A percentile compares a stretch with the other conserved stretches of the same genome.
phyloP scores from a whole-genome alignment of 2,329 filamentous ascomycete genomes.

The Aspergillus udagawae region DNA sequence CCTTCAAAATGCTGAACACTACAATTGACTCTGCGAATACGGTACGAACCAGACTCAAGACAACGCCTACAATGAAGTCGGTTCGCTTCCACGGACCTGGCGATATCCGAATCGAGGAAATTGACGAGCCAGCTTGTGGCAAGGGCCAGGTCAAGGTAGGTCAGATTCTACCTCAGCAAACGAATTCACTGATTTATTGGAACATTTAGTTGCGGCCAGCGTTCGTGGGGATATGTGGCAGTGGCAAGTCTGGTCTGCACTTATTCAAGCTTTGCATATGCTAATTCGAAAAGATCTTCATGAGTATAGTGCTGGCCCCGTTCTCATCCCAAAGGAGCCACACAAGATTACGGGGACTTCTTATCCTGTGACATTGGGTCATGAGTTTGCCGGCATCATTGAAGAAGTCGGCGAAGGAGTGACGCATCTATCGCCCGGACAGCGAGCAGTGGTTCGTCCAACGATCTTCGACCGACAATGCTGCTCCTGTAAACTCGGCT shows the following conservation, averaged over 20 bases:
- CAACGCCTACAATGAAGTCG: conserved; percentile 25
- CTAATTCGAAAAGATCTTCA: conserved; percentile 41
- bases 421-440: conserved; percentile 39
- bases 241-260: conserved; percentile 11
- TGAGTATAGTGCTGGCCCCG: conserved; percentile 49
- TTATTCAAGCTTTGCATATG: not conserved
- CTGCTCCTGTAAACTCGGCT: conserved; percentile 49
- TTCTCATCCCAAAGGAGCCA: conserved; percentile 48
- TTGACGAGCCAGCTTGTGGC: conserved; percentile 38
- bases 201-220: conserved; percentile 22
- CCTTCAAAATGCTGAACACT: conserved; percentile 2
- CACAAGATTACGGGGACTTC: conserved; percentile 56
- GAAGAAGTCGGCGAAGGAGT: conserved; percentile 55
- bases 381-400: conserved; percentile 61
- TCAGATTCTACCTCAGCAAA: not conserved
- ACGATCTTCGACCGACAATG: conserved; percentile 27
- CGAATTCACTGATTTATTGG: not conserved
- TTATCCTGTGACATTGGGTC: conserved; percentile 59
- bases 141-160: conserved; percentile 48
- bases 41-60: conserved; percentile 2
- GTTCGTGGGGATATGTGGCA: conserved; percentile 35
- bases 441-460: conserved; percentile 56
- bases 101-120: conserved; percentile 34
- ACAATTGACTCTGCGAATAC: conserved; percentile 1
- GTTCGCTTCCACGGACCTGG: conserved; percentile 34